A percentile compares a stretch with the other conserved stretches of the same genome.
Conservation (phyloP, 2,329 filamentous ascomycete genomes). For the Aureobasidium pullulans region DNA sequence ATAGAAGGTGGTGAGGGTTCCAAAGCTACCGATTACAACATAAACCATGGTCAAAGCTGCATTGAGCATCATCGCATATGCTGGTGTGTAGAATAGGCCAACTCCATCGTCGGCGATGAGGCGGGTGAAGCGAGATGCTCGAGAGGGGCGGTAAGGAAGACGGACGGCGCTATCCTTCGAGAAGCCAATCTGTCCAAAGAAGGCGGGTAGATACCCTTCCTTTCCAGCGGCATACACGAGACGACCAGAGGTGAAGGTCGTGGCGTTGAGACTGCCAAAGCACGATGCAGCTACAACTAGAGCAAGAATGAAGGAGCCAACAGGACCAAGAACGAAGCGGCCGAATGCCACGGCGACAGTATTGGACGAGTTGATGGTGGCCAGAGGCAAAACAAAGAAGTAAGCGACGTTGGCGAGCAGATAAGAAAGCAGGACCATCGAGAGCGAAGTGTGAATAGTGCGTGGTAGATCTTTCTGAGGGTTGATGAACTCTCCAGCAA, state of each 20-base stretch:
- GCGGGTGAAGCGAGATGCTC: constrained; percentile 50
- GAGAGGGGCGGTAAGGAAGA: constrained; percentile 34
- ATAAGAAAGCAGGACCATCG: constrained; percentile 84
- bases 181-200: constrained; percentile 79
- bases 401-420: constrained; percentile 88
- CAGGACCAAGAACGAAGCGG: constrained; percentile 75
- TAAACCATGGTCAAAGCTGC: constrained; percentile 65
- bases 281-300: constrained; percentile 86
- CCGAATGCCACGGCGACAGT: constrained; percentile 96
- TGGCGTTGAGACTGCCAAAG: constrained; percentile 90
- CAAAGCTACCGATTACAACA: constrained; percentile 80
- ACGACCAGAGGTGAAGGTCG: constrained; percentile 85
- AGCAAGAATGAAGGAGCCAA: constrained; percentile 76
- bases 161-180: constrained; percentile 35
- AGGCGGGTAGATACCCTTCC: constrained; percentile 79
- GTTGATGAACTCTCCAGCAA: constrained; percentile 93
- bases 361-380: constrained; percentile 76
- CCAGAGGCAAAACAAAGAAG: constrained; percentile 81
- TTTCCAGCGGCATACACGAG: constrained; percentile 91
- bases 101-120: constrained; percentile 64
- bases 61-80: constrained; percentile 84
- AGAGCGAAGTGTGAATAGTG: constrained; percentile 94
- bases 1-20: constrained; percentile 90
- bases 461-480: constrained; percentile 81
- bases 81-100: constrained; percentile 86